Conservation (phyloP, 192 early-diverging fungal genomes). For the Jimgerdemannia lactiflua region DNA sequence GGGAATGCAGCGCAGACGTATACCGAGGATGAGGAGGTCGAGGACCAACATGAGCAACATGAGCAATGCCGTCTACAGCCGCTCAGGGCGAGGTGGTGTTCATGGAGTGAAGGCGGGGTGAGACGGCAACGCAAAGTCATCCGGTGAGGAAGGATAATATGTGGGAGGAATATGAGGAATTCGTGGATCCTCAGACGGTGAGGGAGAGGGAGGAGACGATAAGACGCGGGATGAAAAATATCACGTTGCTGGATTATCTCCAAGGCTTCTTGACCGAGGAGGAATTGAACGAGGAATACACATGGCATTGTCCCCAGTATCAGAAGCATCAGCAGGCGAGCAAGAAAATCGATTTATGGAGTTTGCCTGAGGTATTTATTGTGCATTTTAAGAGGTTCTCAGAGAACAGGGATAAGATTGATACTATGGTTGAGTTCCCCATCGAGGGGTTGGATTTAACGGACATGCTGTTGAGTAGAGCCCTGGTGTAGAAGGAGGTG, state of each 20-base stretch:
- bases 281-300: constrained; percentile 68
- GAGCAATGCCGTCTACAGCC: no score
- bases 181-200: constrained; percentile 16
- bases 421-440: constrained; percentile 71
- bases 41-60: neutral
- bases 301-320: constrained; percentile 77
- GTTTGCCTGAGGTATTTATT: constrained; percentile 72
- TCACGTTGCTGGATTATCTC: constrained; percentile 68
- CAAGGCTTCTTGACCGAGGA: constrained; percentile 75
- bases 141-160: neutral
- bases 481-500: no score
- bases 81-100: constrained; percentile 17
- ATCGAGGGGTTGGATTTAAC: constrained; percentile 63
- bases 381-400: constrained; percentile 85
- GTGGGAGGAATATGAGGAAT: constrained; percentile 22
- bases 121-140: neutral
- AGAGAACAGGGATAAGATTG: constrained; percentile 70
- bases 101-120: neutral
- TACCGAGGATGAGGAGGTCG: constrained; percentile 14
- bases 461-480: constrained; percentile 32
- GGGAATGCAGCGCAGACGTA: neutral
- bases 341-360: no score
- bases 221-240: constrained; percentile 21
- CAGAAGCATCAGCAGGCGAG: constrained; percentile 72
- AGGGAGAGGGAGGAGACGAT: neutral